Base-by-base conservation (phyloP, 495 filamentous ascomycete genomes). In the Cryomyces antarcticus region DNA sequence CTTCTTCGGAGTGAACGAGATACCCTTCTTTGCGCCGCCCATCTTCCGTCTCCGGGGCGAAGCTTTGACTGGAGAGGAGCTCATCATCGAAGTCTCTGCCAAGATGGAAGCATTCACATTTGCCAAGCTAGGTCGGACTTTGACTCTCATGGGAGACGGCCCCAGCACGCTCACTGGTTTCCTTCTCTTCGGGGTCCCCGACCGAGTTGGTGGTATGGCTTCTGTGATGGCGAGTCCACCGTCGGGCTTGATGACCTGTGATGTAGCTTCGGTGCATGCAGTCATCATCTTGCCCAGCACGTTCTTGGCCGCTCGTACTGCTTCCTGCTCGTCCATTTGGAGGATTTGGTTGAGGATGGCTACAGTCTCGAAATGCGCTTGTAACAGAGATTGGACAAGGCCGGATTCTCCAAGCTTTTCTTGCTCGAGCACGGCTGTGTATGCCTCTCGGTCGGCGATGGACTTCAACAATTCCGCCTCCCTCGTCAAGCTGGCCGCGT, bases 291-390 rank as follows among this genome's bases (percentile, higher is more conserved):
- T 79, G 31, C 68, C 64, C 7, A 99, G 77, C 41, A 87, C 75
- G n/a, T 57, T 67, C 52, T 78, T 82, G 29, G 87, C 92, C 47
- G 78, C 75, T 38, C 78, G 63, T 28, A 94, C 67, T 5, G 87
- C 87, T 43, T 93, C 81, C 49, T 71, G 71, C 60, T 89, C 84
- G 49, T 63, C 75, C 71, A 95, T 79, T 29, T 71, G 65, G 51
- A 89, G 69, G 33, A 92, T 79, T 45, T 80, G 78, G 44, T 78
- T 73, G 44, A 99, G 69, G 1, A 82, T 79, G 13, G 78, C 67
- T 41, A 95, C 73, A 3, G 83, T 82, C 55, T 96, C 88, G 52
- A 96, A 89, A 53, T 96, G 88, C 27, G 88, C 82, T 39, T 77
- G 75, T 6, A 95, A 70, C 36, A 96, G 71, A 5, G 80, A 69